phyloP scores from a whole-genome alignment of 306 rosid species.

The Quercus alba region DNA sequence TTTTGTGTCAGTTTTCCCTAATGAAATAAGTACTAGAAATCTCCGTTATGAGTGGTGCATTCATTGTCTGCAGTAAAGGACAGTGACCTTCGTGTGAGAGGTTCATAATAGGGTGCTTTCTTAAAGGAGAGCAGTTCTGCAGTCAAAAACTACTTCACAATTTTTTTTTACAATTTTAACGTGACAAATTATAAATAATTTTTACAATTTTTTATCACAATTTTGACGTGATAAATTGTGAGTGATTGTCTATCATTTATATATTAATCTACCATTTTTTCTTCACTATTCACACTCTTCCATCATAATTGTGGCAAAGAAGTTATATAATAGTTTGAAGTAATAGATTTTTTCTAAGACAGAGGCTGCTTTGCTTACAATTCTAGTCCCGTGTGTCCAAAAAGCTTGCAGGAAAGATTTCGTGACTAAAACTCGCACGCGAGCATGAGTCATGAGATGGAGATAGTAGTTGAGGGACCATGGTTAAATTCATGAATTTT shows the following conservation, averaged over 20 bases:
- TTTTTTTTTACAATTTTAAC: accelerated
- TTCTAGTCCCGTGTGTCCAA: background rate
- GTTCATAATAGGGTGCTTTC: too few relatives aligned
- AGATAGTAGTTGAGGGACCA: background rate
- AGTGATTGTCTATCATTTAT: too few relatives aligned
- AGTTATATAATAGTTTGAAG: too few relatives aligned
- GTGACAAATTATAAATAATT: too few relatives aligned
- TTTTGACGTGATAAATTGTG: too few relatives aligned
- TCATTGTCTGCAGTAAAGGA: background rate
- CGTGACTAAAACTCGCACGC: background rate
- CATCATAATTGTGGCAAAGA: too few relatives aligned
- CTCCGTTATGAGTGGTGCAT: background rate
- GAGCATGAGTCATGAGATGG: background rate
- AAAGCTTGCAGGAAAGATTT: background rate
- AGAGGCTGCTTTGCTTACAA: background rate
- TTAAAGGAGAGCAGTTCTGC: too few relatives aligned
- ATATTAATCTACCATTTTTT: accelerated
- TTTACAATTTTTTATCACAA: too few relatives aligned
- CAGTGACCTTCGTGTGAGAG: background rate
- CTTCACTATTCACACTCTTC: accelerated
- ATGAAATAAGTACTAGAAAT: background rate
- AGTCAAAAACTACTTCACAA: too few relatives aligned
- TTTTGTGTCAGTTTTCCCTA: background rate
- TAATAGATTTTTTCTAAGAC: too few relatives aligned
- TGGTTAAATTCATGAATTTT: background rate